Base-by-base conservation (phyloP, 176 grass and related monocot genomes). In the Aegilops bicornis region DNA sequence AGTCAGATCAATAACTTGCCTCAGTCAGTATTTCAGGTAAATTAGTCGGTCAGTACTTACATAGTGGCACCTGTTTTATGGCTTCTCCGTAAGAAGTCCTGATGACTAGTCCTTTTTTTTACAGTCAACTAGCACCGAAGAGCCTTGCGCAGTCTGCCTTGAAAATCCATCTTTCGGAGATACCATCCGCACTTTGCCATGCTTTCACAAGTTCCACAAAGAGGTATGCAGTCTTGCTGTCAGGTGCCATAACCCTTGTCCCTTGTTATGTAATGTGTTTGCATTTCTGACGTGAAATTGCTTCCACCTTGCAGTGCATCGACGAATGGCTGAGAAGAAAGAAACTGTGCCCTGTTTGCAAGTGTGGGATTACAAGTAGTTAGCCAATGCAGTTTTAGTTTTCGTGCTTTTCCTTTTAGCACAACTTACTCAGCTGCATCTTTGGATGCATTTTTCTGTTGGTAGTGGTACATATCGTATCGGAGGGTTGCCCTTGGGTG, bases 181-280 rank as follows among this genome's bases (percentile, higher is more conserved):
- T 43, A 95, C 88, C 77, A 91, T 98, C 33, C 89, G 90, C 42
- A 93, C 93, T 92, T 71, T 98, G 61, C 93, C 91, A 85, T 98
- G 96, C 93, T 87, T 95, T 72, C 96, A 98, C 61, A 94, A 91
- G 86, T 98, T 98, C 59, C 96, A 98, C 78, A 95, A 98, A 93
- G 88, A 98, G 35, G 93, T 95, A 88, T 50, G 74, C 52, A 12
- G n/a, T 83, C 72, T 14, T 81, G 13, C 64, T 74, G 47, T 72
- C 30, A 35, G 31, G 8, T 56, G 56, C 79, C 48, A 54, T 81
- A 76, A 52, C 73, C 25, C 47, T 54, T 84, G 54, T 22, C 19
- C 54, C 7, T 48, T 29, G 4, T 69, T 66, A 47, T 69, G 23
- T 29, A 33, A 36, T 73, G 33, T 75, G 30, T 81, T 31, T 31